Conservation (phyloP, 179 eudicot species). For the Heliamphora pulchella region DNA sequence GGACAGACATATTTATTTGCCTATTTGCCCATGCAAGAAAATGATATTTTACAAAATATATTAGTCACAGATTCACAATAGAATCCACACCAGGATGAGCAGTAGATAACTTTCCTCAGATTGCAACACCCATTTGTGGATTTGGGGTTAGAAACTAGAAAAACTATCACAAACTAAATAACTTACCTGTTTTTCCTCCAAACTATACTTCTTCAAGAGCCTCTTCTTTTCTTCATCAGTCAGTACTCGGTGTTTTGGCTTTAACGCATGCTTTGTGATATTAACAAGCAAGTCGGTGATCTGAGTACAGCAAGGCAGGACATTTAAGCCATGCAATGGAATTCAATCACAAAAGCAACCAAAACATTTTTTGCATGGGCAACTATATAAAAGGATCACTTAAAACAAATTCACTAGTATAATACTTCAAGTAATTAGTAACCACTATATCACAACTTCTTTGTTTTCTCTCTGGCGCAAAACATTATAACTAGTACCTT, state of each 20-base stretch:
- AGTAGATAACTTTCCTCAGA: not conserved
- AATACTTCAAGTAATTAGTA: not conserved
- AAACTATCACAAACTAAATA: not conserved
- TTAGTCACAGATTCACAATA: not conserved
- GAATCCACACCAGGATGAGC: not conserved
- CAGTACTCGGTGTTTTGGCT: constrained; percentile 71
- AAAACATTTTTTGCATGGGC: not conserved
- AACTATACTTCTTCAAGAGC: constrained; percentile 64
- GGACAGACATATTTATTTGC: not conserved
- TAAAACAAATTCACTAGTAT: not conserved
- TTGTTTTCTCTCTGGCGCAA: too few relatives aligned
- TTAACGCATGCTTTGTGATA: constrained; percentile 72
- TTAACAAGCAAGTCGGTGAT: constrained; percentile 88
- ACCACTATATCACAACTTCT: too few relatives aligned
- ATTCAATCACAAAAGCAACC: not conserved
- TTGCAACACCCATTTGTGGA: not conserved
- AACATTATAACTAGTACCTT: too few relatives aligned
- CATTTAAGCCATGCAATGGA: constrained; percentile 2
- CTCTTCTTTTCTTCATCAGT: constrained; percentile 53
- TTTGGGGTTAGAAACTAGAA: not conserved
- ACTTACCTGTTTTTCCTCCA: constrained; percentile 79
- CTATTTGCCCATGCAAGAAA: not conserved
- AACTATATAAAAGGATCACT: not conserved
- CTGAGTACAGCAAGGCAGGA: constrained; percentile 27
- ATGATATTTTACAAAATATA: not conserved